These are phyloP conservation scores for Umbelopsis ramanniana DNA, from an alignment of 192 early-diverging fungal species.

Conservation along the genomic window DNA sequence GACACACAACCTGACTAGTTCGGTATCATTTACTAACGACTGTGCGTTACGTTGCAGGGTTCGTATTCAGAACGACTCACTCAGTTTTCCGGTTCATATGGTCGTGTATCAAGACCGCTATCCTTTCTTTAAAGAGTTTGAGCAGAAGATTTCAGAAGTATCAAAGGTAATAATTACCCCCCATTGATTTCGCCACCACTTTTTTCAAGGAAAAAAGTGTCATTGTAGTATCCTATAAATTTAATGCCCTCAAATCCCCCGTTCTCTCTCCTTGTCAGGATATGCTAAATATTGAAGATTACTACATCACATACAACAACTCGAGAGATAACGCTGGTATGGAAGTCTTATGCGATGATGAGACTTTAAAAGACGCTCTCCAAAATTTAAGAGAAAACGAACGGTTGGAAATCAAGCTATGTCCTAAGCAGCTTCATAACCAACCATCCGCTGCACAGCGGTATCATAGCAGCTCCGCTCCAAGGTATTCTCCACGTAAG, in stretches of 20 bases:
- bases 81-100: slow-evolving; percentile 11
- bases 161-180: not conserved
- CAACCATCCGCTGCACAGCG: not conserved
- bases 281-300: slow-evolving; percentile 23
- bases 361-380: slow-evolving; percentile 4
- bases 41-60: not conserved
- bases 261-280: slow-evolving; percentile 13
- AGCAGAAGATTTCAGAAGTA: slow-evolving; percentile 15
- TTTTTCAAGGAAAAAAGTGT: not conserved
- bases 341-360: slow-evolving; percentile 22
- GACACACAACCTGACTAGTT: not conserved
- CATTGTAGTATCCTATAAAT: slow-evolving; percentile 19
- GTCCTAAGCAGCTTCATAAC: slow-evolving; percentile 15
- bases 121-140: slow-evolving; percentile 21
- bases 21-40: not conserved
- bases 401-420: slow-evolving; percentile 18
- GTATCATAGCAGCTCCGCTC: not conserved
- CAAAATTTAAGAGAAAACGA: not conserved
- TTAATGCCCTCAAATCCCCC: slow-evolving; percentile 19
- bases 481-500: not conserved
- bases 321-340: slow-evolving; percentile 7
- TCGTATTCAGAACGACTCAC: slow-evolving; percentile 11
- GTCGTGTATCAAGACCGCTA: slow-evolving; percentile 12
- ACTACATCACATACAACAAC: slow-evolving; percentile 19
- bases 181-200: slow-evolving; percentile 6